A percentile compares a stretch with the other conserved stretches of the same genome.
Evolutionary conservation across 1,284 basidiomycete genomes (phyloP).

Genomic region (Cutaneotrichosporon curvatum): DNA sequence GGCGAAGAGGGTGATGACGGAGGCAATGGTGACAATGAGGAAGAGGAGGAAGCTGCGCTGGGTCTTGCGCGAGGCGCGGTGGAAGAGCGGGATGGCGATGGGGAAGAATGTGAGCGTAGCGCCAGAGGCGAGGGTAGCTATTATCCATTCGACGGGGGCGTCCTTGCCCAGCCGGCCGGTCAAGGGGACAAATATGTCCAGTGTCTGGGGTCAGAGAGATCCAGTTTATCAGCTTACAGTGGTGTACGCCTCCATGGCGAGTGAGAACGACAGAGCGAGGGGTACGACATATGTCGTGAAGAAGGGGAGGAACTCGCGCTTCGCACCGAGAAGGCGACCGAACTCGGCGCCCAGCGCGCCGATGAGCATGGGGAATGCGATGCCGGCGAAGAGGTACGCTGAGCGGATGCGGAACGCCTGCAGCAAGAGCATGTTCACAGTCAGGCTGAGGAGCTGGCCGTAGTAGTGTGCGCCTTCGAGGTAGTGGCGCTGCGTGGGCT

Average conservation of each 20-base stretch:
- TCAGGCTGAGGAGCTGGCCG: conserved; percentile 58
- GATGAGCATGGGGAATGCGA: conserved; percentile 27
- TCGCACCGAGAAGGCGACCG: background rate
- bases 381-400: conserved; percentile 45
- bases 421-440: conserved; percentile 48
- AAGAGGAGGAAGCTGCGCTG: conserved; percentile 51
- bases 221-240: conserved; percentile 47
- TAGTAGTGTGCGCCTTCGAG: conserved; percentile 59
- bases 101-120: conserved; percentile 58
- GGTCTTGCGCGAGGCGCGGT: conserved; percentile 57
- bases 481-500: conserved; percentile 21
- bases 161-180: conserved; percentile 60
- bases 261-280: conserved; percentile 56
- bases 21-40: conserved; percentile 49
- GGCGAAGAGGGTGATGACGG: conserved; percentile 58
- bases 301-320: conserved; percentile 17
- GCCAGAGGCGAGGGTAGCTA: conserved; percentile 65
- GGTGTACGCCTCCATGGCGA: conserved; percentile 63
- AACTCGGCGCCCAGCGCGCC: conserved; percentile 25
- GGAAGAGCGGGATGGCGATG: conserved; percentile 56
- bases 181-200: conserved; percentile 88
- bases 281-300: conserved; percentile 60
- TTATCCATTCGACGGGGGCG: conserved; percentile 80
- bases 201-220: conserved; percentile 22
- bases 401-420: conserved; percentile 47